These are phyloP conservation scores for Yarrowia bubula DNA, from an alignment of 805 yeast genomes.

Conservation along the genomic window DNA sequence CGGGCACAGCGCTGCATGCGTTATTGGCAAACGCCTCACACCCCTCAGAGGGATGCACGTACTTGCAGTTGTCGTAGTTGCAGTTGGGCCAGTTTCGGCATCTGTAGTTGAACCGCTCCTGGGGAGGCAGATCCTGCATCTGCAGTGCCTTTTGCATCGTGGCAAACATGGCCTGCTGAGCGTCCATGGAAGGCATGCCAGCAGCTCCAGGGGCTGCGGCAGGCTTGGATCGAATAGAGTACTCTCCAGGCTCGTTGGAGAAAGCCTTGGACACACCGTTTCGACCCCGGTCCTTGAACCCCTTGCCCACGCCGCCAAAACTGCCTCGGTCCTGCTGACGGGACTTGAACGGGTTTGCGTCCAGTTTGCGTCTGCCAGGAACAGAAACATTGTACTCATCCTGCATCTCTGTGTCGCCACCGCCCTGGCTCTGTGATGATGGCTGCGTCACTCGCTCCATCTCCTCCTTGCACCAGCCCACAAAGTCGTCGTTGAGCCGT, in stretches of 20 bases:
- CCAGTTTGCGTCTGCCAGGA: neutral
- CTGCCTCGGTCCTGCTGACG: neutral
- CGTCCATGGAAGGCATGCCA: neutral
- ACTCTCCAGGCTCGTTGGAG: neutral
- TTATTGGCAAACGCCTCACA: conserved; percentile 66
- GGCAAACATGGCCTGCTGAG: conserved; percentile 7
- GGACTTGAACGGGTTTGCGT: neutral
- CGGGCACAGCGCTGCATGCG: conserved; percentile 73
- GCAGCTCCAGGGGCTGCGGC: neutral
- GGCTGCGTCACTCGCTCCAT: neutral
- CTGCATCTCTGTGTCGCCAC: conserved; percentile 6
- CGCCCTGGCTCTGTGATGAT: neutral
- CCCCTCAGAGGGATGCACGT: conserved; percentile 74
- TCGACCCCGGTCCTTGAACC: conserved; percentile 22
- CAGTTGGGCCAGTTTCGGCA: conserved; percentile 42
- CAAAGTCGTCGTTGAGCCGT: neutral
- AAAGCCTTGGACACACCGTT: conserved; percentile 13
- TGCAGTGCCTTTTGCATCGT: conserved; percentile 4
- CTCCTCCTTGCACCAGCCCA: conserved; percentile 16
- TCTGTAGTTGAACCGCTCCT: conserved; percentile 30
- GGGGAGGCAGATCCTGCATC: neutral
- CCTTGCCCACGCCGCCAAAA: conserved; percentile 23
- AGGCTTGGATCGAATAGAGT: neutral
- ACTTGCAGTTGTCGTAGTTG: conserved; percentile 51
- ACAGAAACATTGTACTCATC: neutral